phyloP scores from a whole-genome alignment of 257 asterid genomes.

The Rehmannia glutinosa region DNA sequence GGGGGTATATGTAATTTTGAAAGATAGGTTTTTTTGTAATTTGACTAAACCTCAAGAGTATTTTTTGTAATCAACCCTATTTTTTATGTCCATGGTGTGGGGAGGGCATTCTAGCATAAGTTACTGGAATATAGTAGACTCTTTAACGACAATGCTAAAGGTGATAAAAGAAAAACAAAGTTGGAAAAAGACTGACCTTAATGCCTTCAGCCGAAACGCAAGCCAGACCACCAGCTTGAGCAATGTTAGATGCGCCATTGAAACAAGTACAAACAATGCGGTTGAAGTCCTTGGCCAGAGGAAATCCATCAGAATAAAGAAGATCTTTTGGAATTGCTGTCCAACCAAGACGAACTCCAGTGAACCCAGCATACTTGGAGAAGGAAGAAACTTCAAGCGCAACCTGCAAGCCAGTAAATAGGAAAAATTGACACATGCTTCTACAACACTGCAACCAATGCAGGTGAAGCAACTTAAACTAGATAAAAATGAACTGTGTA shows the following conservation, averaged over 20 bases:
- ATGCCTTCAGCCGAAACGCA: conserved; percentile 87
- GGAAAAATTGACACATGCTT: neutral
- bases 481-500: too few relatives aligned
- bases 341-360: conserved; percentile 99
- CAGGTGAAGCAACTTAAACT: too few relatives aligned
- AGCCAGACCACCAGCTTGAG: conserved; percentile 95
- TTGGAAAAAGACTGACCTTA: conserved; percentile 47
- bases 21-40: too few relatives aligned
- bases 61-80: neutral
- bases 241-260: conserved; percentile 94
- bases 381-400: conserved; percentile 96
- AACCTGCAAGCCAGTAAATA: conserved; percentile 50
- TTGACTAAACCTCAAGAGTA: neutral
- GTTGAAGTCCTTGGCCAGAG: conserved; percentile 91
- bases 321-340: conserved; percentile 89
- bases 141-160: too few relatives aligned
- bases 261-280: conserved; percentile 91
- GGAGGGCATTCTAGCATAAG: neutral
- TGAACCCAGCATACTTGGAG: conserved; percentile 94
- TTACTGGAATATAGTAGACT: too few relatives aligned
- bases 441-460: too few relatives aligned
- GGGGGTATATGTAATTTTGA: too few relatives aligned
- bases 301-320: conserved; percentile 81
- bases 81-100: neutral
- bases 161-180: neutral